Base-by-base conservation (phyloP, 2,329 filamentous ascomycete species). In the Rutstroemia sp. region DNA sequence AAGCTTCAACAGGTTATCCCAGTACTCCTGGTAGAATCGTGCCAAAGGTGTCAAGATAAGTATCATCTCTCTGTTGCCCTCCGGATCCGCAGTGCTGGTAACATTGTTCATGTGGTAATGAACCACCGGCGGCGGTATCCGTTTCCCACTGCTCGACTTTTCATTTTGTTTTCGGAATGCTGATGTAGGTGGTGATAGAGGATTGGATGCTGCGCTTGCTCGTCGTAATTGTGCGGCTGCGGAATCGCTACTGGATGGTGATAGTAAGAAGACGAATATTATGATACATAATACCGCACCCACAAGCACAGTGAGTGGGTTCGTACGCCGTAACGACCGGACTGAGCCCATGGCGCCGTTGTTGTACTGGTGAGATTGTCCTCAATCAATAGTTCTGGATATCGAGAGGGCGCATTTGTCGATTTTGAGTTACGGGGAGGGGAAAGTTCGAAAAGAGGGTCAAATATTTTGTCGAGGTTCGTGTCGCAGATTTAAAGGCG, bases 71-170 rank as follows among this genome's bases (percentile, higher is more conserved):
- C 83, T 77, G 70, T 95, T 94, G 60, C 79, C 81, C 51, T 90
- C 76, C 1, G 94, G 90, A 62, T 88, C 80, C 52, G 79, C 71
- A 19, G 92, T 88, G 57, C 89, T 89, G 45, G 92, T 96, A 65
- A 97, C 82, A 73, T 92, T 92, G 78, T 97, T 97, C 74, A 99
- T 86, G 71, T 95, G 85, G 77, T 96, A 97, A 71, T 90, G 91
- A 39, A 89, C 83, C 48, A 99, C 92, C 8, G 92, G 92, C 54
- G 92, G 91, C 49, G 91, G 87, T 45, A 78, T 76, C 55, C 73
- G 69, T 63, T 73, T 78, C 58, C 71, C 79, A 69, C 77, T 80
- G 18, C 49, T 55, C 57, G 73, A 74, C 63, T 83, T 81, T n/a
- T 71, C 72, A 56, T 73, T 75, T 23, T 80, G 75, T 69, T 90